A percentile compares a stretch with the other conserved stretches of the same genome.
Evolutionary conservation across 2,329 filamentous ascomycete species (phyloP).

Genomic region (Fusarium sp.): DNA sequence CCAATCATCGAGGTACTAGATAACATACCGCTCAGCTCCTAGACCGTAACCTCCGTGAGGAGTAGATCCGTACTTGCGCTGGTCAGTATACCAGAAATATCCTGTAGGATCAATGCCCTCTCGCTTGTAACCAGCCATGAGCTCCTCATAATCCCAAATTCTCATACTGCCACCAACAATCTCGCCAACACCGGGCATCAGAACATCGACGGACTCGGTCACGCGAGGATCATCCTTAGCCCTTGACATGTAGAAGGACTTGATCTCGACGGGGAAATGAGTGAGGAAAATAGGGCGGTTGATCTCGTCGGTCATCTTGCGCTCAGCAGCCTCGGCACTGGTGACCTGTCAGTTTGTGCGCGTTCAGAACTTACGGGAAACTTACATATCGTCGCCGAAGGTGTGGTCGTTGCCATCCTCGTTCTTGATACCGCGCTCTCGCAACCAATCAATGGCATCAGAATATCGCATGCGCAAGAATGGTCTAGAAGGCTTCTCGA

Average conservation of each 20-base stretch:
- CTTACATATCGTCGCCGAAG: constrained; percentile 90
- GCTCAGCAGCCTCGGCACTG: constrained; percentile 90
- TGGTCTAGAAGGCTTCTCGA: constrained; percentile 82
- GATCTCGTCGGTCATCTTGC: constrained; percentile 96
- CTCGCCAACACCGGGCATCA: constrained; percentile 95
- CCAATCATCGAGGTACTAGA: neutral
- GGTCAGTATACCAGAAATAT: constrained; percentile 99
- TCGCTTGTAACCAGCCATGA: constrained; percentile 87
- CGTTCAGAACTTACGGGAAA: neutral
- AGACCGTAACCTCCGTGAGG: constrained; percentile 95
- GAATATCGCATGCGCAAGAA: constrained; percentile 96
- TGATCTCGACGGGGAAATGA: constrained; percentile 97
- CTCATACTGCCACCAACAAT: constrained; percentile 98
- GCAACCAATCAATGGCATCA: constrained; percentile 94
- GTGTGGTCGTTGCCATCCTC: constrained; percentile 90
- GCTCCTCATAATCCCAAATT: constrained; percentile 90
- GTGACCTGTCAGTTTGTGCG: neutral
- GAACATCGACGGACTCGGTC: constrained; percentile 89
- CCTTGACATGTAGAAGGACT: constrained; percentile 99
- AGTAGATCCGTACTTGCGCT: constrained; percentile 91
- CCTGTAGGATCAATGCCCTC: constrained; percentile 86
- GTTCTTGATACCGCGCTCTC: constrained; percentile 89
- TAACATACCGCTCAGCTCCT: constrained; percentile 77
- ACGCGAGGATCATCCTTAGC: constrained; percentile 82
- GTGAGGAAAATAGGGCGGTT: constrained; percentile 96